These are phyloP conservation scores for Penicillium coffeae DNA, from an alignment of 495 filamentous ascomycete genomes.

Conservation along the genomic window DNA sequence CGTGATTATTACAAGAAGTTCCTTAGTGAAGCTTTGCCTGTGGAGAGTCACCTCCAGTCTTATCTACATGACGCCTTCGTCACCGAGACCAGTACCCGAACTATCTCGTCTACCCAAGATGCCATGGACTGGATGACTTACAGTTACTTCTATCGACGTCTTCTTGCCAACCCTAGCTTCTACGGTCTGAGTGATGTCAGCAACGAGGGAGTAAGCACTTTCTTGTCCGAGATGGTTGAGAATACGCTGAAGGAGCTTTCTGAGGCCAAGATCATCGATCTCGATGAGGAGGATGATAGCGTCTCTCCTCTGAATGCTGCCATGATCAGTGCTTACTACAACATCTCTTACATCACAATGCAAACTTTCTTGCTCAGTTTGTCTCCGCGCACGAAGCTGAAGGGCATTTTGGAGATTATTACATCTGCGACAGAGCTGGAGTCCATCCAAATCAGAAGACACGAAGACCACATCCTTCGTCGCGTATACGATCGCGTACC, in stretches of 20 bases:
- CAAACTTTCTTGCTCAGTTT: conserved; percentile 98
- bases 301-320: conserved; percentile 88
- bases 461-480: conserved; percentile 83
- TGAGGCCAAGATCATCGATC: conserved; percentile 92
- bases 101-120: conserved; percentile 91
- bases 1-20: conserved; percentile 99
- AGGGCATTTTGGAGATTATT: conserved; percentile 94
- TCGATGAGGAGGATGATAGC: conserved; percentile 94
- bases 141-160: conserved; percentile 95
- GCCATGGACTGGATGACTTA: conserved; percentile 98
- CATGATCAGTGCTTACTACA: conserved; percentile 98
- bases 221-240: conserved; percentile 94
- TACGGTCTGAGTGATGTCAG: conserved; percentile 87
- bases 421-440: conserved; percentile 97
- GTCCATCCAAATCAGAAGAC: conserved; percentile 86
- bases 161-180: conserved; percentile 96
- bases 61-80: conserved; percentile 96
- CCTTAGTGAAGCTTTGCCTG: conserved; percentile 89
- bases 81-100: conserved; percentile 90
- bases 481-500: conserved; percentile 93
- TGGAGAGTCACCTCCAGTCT: conserved; percentile 88
- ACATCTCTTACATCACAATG: conserved; percentile 99
- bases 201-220: conserved; percentile 88
- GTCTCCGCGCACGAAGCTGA: conserved; percentile 81
- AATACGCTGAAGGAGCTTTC: conserved; percentile 84